These are phyloP conservation scores for Pestalotiopsis sp. DNA, from an alignment of 2,329 filamentous ascomycete species.

Conservation along the genomic window DNA sequence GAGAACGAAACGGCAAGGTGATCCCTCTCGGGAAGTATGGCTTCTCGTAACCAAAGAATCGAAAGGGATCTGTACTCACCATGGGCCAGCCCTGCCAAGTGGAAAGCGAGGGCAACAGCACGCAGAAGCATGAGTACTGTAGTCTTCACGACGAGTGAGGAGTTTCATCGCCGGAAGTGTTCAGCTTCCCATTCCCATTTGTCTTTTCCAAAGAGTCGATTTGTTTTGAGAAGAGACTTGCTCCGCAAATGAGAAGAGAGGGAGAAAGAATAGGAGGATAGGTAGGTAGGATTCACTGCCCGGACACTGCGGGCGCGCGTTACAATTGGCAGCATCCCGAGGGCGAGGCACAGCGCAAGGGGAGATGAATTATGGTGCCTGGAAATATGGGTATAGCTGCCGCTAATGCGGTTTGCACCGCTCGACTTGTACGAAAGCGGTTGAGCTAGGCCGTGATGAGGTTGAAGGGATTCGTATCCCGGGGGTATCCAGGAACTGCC, in stretches of 20 bases:
- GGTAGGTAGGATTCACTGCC: background rate
- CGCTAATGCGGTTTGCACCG: background rate
- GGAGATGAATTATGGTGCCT: background rate
- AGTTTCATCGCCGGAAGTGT: background rate
- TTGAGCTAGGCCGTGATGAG: too few relatives aligned
- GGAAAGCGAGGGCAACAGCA: background rate
- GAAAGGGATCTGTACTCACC: background rate
- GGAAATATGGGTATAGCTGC: background rate
- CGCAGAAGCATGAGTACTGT: background rate
- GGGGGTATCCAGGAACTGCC: background rate
- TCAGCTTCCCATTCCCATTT: background rate
- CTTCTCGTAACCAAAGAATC: background rate
- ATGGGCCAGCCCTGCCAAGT: background rate
- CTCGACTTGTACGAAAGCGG: too few relatives aligned
- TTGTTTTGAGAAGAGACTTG: background rate
- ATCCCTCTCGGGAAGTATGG: background rate
- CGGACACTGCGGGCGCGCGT: background rate
- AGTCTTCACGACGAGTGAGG: background rate
- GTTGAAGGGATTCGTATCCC: background rate
- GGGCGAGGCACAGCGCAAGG: background rate
- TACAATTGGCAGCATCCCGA: too few relatives aligned
- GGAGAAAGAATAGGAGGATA: background rate
- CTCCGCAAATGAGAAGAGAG: background rate
- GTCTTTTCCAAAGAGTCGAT: background rate
- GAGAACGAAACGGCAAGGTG: background rate